These are phyloP conservation scores for Monilinia aucupariae DNA, from an alignment of 2,329 filamentous ascomycete species.

Conservation along the genomic window DNA sequence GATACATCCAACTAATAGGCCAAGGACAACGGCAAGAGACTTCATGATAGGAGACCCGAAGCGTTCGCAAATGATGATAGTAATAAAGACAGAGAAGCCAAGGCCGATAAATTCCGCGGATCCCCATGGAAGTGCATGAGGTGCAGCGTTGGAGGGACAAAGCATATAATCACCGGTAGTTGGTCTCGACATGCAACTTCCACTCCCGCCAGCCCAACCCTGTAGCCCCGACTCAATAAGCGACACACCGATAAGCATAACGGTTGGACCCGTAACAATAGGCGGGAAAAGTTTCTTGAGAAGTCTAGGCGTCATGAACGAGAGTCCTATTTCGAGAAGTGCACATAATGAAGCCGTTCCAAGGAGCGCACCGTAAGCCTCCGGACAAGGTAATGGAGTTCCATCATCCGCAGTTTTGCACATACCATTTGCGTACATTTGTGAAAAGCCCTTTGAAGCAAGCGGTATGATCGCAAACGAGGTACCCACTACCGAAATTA, in stretches of 20 bases:
- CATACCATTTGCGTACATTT: slow-evolving; percentile 58
- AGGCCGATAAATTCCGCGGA: slow-evolving; percentile 72
- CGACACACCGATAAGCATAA: slow-evolving; percentile 67
- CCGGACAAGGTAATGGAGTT: slow-evolving; percentile 67
- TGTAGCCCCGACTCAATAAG: slow-evolving; percentile 67
- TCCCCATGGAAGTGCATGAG: slow-evolving; percentile 71
- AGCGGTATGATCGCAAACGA: slow-evolving; percentile 74
- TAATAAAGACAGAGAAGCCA: slow-evolving; percentile 73
- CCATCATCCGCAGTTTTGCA: slow-evolving; percentile 42
- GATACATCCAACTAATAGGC: slow-evolving; percentile 57
- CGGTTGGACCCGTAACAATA: slow-evolving; percentile 68
- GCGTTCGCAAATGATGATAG: slow-evolving; percentile 74
- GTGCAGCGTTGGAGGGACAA: slow-evolving; percentile 63
- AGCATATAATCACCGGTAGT: slow-evolving; percentile 50
- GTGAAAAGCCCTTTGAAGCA: slow-evolving; percentile 62
- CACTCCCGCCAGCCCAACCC: slow-evolving; percentile 72
- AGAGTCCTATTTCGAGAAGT: slow-evolving; percentile 66
- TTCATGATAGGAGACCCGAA: slow-evolving; percentile 84
- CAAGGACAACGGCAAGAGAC: slow-evolving; percentile 24
- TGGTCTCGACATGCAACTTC: slow-evolving; percentile 48
- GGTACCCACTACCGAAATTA: slow-evolving; percentile 74
- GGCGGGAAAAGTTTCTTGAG: slow-evolving; percentile 73
- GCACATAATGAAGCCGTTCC: slow-evolving; percentile 63
- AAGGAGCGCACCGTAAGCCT: slow-evolving; percentile 70
- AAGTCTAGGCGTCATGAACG: slow-evolving; percentile 64